These are phyloP conservation scores for Cordyceps pruinosa DNA, from an alignment of 2,329 filamentous ascomycete genomes.

Conservation along the genomic window DNA sequence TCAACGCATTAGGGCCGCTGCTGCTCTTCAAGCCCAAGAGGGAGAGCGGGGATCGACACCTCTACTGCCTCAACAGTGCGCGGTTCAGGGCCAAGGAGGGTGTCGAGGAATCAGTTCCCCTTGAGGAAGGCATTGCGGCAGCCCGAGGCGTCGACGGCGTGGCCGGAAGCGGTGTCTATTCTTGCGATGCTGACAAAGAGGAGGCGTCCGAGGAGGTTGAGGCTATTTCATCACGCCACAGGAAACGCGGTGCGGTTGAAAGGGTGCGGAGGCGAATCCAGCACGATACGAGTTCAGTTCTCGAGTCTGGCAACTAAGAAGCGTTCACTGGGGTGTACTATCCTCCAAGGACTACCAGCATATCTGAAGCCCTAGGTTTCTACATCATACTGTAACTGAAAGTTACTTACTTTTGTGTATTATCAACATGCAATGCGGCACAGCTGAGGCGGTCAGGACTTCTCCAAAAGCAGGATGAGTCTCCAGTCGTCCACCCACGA, in stretches of 20 bases:
- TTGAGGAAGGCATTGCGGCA: not conserved
- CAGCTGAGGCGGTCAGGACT: not conserved
- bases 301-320: not conserved
- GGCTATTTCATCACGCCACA: not conserved
- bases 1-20: not conserved
- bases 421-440: not conserved
- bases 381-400: too few species aligned
- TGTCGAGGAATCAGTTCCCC: not conserved
- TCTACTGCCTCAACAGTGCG: not conserved
- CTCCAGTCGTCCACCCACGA: not conserved
- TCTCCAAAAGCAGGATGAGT: not conserved
- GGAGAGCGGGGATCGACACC: not conserved
- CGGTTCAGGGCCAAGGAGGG: not conserved
- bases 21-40: not conserved
- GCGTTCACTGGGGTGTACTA: not conserved
- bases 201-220: not conserved
- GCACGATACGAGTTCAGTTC: not conserved
- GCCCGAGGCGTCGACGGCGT: not conserved
- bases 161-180: not conserved
- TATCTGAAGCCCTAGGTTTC: too few species aligned
- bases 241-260: not conserved
- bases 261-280: not conserved
- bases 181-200: not conserved
- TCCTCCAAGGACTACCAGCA: too few species aligned
- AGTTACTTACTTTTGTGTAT: not conserved